Base-by-base conservation (phyloP, 306 rosid genomes). In the Dicorynia guianensis region DNA sequence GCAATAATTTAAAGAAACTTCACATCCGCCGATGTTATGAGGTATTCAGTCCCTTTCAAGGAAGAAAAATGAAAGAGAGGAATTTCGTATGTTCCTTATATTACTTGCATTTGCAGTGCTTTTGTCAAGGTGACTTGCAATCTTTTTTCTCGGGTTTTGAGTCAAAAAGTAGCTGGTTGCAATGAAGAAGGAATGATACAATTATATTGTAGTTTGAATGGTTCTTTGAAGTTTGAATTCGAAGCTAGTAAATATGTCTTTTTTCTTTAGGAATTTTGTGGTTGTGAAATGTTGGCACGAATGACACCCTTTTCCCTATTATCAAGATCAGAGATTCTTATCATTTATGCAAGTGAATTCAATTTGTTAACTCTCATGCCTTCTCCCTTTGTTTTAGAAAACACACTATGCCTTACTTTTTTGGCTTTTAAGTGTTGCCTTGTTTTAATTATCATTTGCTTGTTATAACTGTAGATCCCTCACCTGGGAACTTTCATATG, bases 21-120 rank as follows among this genome's bases (percentile, higher is more conserved):
- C 93, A 90, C 62, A 89, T 92, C 83, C 96, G 90, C 18, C 92
- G 97, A 65, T 95, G 99, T 84, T 89, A 92, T 81, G 98, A 95
- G 98, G 97, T 92, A 75, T 59, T 73, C 63, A 47, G 48, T 72
- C 6, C 25, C 63, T 56, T 33, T 72, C 15, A n/a, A n/a, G n/a
- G n/a, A n/a, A n/a, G n/a, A n/a, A n/a, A n/a, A n/a, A n/a, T n/a
- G n/a, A 50, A 48, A 58, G 38, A 20, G 20, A 15, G 48, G 71
- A 49, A 39, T 4, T 75, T 38, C 67, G 5, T 54, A 7, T 67
- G 49, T 74, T 52, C 11, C 55, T 74, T 34, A 59, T 25, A 36
- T 43, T 58, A 3, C 47, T 9, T 75, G 11, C 11, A 67, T 7
- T 15, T 39, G 36, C n/a, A 8, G 52, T 47, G 61, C 46, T 76